Evolutionary conservation across 1,284 basidiomycete genomes (phyloP), one percentile per base, ranked within the genome.

Genomic region (Vanrija humicola): DNA sequence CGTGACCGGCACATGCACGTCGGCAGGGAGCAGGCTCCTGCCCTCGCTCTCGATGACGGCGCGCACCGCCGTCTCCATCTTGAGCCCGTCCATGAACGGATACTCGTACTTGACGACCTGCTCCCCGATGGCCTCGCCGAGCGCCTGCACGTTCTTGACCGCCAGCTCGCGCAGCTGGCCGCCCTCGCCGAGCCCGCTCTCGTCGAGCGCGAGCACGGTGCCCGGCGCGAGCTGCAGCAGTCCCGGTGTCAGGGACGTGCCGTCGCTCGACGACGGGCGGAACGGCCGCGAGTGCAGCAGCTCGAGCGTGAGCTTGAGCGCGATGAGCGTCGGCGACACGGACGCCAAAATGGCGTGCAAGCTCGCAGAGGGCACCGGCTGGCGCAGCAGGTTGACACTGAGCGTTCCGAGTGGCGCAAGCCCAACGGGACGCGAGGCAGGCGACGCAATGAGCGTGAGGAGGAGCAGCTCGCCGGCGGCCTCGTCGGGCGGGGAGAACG

Each of bases 51-150:
- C 56, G 9, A 77, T 63, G 1, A 70, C 48, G 6, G 64, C 55
- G 43, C 66, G 61, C 1, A 74, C 54, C 23, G 67, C 65, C 42
- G 65, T 67, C 25, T 72, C 68, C 68, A 77, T 76, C 56, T 70
- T 70, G 43, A 76, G 62, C 5, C 64, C 66, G 46, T 74, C 70
- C 62, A 73, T 73, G 54, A 64, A 77, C 3, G 75, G 75, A 51
- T 75, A 77, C 49, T 72, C 69, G 61, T 76, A 77, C 26, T 61
- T 53, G 18, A 77, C 52, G 21, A 50, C 60, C 54, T 76, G 74
- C 19, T 66, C 64, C 28, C 56, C 61, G 38, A 75, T 48, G 25
- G 62, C 64, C 34, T 34, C 66, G 23, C 57, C 52, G 45, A 77
- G 54, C 1, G 70, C 65, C 49, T 72, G 66, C 43, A 77, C 52